phyloP scores from a whole-genome alignment of 805 yeast genomes.

The Candida silvicultrix region DNA sequence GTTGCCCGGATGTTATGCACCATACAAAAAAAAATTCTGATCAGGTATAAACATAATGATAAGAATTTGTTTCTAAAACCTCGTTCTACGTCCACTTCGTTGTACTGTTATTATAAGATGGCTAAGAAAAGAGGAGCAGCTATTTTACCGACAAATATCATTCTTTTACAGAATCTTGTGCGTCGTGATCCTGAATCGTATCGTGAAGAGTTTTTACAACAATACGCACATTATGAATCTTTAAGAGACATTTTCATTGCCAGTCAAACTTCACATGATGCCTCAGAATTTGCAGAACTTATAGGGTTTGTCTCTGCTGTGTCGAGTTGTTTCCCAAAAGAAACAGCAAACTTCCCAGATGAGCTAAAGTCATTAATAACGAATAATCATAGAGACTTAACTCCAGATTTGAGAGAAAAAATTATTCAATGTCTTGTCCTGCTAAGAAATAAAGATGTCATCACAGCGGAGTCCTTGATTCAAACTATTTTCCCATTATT shows the following conservation, averaged over 20 bases:
- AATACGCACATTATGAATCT: constrained; percentile 88
- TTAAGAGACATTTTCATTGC: constrained; percentile 78
- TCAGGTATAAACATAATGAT: background rate
- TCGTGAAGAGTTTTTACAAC: constrained; percentile 88
- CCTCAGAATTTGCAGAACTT: constrained; percentile 58
- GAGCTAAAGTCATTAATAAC: constrained; percentile 66
- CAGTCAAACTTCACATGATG: constrained; percentile 51
- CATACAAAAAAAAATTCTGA: background rate
- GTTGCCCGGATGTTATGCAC: constrained; percentile 5
- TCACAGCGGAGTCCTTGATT: constrained; percentile 73
- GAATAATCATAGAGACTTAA: constrained; percentile 73
- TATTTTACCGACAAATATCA: constrained; percentile 85
- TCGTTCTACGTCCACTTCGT: background rate
- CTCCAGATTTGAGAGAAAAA: constrained; percentile 86
- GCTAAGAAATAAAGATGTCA: constrained; percentile 80
- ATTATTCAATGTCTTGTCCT: constrained; percentile 83
- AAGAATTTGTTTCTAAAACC: background rate
- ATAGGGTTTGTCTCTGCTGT: constrained; percentile 92
- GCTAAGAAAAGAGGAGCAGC: constrained; percentile 89
- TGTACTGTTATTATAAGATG: constrained; percentile 37
- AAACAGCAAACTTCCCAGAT: constrained; percentile 77
- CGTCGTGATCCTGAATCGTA: constrained; percentile 93
- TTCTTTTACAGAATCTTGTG: constrained; percentile 84
- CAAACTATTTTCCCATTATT: constrained; percentile 87
- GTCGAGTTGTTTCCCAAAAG: constrained; percentile 82